Percentiles rank a stretch among this genome's conserved stretches.
phyloP scores from a whole-genome alignment of 139 green algal genomes.

The Edaphochlamys debaryana region DNA sequence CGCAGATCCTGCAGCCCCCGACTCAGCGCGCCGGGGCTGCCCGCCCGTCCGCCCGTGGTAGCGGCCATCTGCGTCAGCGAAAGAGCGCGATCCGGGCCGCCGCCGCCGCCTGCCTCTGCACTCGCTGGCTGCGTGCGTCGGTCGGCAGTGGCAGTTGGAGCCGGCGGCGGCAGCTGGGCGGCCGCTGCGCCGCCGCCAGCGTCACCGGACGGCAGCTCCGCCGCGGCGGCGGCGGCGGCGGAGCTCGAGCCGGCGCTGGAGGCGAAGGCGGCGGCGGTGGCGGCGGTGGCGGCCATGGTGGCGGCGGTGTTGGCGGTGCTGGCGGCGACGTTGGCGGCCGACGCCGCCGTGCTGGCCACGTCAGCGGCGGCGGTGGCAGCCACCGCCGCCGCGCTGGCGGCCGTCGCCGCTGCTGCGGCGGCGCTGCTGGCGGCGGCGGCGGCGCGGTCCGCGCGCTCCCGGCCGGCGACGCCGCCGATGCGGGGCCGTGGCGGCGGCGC shows the following conservation, averaged over 20 bases:
- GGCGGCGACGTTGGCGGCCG: conserved; percentile 24
- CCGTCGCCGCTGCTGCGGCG: not conserved
- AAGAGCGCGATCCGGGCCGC: too few species aligned
- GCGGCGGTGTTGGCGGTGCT: conserved; percentile 18
- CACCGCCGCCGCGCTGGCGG: conserved; percentile 9
- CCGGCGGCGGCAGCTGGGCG: too few species aligned
- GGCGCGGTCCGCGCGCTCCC: not conserved
- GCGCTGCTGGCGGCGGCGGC: not conserved
- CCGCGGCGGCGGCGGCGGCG: not conserved
- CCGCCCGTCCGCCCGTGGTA: too few species aligned
- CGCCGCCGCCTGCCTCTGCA: too few species aligned
- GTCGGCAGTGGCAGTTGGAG: too few species aligned
- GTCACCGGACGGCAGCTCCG: not conserved
- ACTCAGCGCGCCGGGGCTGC: too few species aligned
- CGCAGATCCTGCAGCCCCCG: conserved; percentile 12
- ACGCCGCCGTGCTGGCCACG: not conserved
- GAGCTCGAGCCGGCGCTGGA: not conserved
- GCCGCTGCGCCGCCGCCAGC: too few species aligned
- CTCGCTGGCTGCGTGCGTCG: too few species aligned
- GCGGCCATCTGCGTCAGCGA: too few species aligned
- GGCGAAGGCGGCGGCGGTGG: conserved; percentile 1
- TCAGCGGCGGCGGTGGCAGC: conserved; percentile 20
- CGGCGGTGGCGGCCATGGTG: conserved; percentile 17
- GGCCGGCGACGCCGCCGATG: not conserved
- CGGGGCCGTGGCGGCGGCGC: not conserved